phyloP scores from a whole-genome alignment of 495 filamentous ascomycete species.

The Aspergillus saccharolyticus region DNA sequence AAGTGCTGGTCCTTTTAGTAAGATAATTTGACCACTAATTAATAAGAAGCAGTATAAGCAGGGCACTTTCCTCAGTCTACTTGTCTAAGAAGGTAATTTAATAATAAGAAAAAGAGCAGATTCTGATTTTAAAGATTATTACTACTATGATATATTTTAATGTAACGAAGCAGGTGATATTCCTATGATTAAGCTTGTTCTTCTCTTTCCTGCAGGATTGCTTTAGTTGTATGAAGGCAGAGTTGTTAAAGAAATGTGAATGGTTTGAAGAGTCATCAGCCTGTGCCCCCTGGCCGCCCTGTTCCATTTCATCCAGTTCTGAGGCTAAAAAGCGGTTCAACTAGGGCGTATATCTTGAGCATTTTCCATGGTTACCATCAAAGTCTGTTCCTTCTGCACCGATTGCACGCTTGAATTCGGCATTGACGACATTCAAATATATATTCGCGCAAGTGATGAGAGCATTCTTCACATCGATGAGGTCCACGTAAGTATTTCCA shows the following conservation, averaged over 20 bases:
- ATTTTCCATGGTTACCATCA: background rate
- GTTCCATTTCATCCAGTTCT: background rate
- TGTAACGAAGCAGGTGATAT: background rate
- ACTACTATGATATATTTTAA: background rate
- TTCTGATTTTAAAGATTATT: background rate
- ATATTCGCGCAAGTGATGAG: constrained; percentile 16
- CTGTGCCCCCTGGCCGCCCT: background rate
- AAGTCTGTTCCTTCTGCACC: constrained; percentile 28
- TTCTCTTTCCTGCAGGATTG: background rate
- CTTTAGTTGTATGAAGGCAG: background rate
- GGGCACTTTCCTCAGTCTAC: background rate
- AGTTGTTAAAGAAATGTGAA: background rate
- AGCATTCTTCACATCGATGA: constrained; percentile 28
- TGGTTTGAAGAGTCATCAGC: background rate
- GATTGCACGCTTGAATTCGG: constrained; percentile 22
- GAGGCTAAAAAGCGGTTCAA: background rate
- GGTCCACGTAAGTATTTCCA: constrained; percentile 17
- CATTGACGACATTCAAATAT: constrained; percentile 31
- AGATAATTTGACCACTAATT: background rate
- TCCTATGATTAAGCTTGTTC: background rate
- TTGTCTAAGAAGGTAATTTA: background rate
- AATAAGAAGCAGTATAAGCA: background rate
- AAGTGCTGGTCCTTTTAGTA: background rate
- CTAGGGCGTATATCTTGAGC: background rate
- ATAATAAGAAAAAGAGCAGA: background rate